Evolutionary conservation across 2,329 filamentous ascomycete genomes (phyloP), one percentile per base, ranked within the genome.

Genomic region (Penicillium sp.): DNA sequence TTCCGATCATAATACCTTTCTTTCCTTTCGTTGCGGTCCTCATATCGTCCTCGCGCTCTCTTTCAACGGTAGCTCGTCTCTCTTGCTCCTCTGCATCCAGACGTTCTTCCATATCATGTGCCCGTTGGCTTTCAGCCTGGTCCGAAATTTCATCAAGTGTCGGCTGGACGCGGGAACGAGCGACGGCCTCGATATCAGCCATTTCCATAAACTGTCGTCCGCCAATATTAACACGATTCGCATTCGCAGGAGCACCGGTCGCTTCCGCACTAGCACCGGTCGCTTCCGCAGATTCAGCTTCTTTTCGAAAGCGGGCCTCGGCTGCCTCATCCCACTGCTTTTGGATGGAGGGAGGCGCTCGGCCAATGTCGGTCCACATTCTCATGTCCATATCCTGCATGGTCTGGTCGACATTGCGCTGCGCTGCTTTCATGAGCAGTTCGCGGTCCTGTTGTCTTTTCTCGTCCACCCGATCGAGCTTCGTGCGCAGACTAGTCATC

Each of bases 71-170:
- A 44, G 81, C 79, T 44, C 84, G 79, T 47, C 85, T 80, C 65
- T 86, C 80, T 61, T 81, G 80, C 56, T 84, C 78, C 51, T 90
- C 84, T 54, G 84, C 77, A 53, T 90, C 87, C 16, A 84, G 68
- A 38, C 81, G 79, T 10, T 82, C 71, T 57, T 85, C 82, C 42
- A 85, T 78, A 54, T 88, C 80, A 53, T 85, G 80, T 44, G 87
- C 88, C 35, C 83, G 79, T 66, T 90, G 86, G 55, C 79, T 79
- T 64, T 91, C 87, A 0, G 89, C 89, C 65, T 86, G 89, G 46
- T 89, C 85, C 47, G 86, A 85, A 55, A 96, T 94, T 58, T 95
- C 89, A 59, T 96, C 87, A 5, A 96, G 70, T 0, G 94, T 84
- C 4, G 92, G 92, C 68, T 92, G 89, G 14, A 96, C 81, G 59